These are phyloP conservation scores for Raddia guianensis DNA, from an alignment of 176 grass and related monocot genomes.

Conservation along the genomic window DNA sequence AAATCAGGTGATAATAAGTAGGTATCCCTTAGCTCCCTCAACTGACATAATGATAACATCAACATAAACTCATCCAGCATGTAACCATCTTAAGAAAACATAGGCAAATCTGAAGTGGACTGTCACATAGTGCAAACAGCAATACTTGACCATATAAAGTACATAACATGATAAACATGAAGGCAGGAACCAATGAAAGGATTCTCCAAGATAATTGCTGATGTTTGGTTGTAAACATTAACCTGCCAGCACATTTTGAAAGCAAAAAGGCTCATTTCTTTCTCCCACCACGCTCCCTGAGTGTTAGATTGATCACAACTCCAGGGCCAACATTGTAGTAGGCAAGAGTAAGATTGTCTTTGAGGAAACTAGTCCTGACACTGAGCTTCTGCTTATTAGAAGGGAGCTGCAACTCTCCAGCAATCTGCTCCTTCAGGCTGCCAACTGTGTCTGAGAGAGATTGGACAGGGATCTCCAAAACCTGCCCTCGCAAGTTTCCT, in stretches of 20 bases:
- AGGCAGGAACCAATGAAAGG: conserved; percentile 34
- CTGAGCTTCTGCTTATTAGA: conserved; percentile 97
- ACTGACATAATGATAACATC: conserved; percentile 22
- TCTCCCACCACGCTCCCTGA: conserved; percentile 96
- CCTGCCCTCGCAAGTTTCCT: conserved; percentile 93
- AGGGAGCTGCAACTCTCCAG: conserved; percentile 93
- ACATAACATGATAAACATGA: conserved; percentile 6
- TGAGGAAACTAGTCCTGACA: conserved; percentile 78
- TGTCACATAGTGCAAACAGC: conserved; percentile 22
- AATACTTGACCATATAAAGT: conserved; percentile 16
- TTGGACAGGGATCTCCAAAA: conserved; percentile 77
- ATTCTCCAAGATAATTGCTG: conserved; percentile 38
- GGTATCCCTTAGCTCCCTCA: conserved; percentile 3
- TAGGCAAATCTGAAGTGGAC: background rate
- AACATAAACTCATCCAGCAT: conserved; percentile 15
- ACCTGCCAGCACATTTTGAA: conserved; percentile 22
- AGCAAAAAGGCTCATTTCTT: conserved; percentile 68
- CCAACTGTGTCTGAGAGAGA: conserved; percentile 83
- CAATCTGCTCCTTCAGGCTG: conserved; percentile 96
- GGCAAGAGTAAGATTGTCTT: conserved; percentile 91
- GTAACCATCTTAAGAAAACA: conserved; percentile 18
- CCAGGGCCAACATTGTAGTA: conserved; percentile 93
- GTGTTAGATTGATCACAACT: conserved; percentile 70
- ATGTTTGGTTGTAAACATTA: conserved; percentile 40
- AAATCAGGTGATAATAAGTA: conserved; percentile 22